Evolutionary conservation across 2,329 filamentous ascomycete genomes (phyloP).

Genomic region (Knufia petricola): DNA sequence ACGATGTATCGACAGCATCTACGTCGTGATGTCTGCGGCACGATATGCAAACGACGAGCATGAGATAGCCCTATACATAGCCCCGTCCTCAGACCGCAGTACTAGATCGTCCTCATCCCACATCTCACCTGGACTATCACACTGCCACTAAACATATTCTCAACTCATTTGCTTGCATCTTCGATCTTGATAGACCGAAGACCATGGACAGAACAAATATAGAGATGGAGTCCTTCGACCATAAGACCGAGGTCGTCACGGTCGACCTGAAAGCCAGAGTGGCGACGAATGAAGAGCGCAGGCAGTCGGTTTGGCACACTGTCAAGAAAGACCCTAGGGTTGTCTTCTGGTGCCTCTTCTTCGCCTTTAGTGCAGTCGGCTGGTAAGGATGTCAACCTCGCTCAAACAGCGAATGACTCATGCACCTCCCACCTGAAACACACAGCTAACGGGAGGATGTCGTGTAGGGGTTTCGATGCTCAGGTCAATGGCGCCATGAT

Average conservation of each 20-base stretch:
- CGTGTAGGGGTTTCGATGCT: conserved; percentile 46
- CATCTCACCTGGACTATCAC: neutral
- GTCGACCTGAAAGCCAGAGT: conserved; percentile 14
- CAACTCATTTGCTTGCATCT: too few species aligned
- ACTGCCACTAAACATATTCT: too few species aligned
- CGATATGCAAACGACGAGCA: neutral
- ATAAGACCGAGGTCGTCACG: neutral
- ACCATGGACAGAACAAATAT: neutral
- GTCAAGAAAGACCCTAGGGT: conserved; percentile 15
- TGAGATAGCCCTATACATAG: neutral
- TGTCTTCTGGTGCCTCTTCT: conserved; percentile 23
- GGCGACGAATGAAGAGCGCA: conserved; percentile 17
- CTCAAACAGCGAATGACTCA: neutral
- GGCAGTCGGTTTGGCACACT: conserved; percentile 16
- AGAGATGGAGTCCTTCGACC: neutral
- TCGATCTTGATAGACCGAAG: neutral
- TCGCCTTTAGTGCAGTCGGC: conserved; percentile 20
- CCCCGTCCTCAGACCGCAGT: neutral
- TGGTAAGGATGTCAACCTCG: conserved; percentile 14
- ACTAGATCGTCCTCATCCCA: neutral
- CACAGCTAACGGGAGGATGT: too few species aligned
- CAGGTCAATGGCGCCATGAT: conserved; percentile 56
- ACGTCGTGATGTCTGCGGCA: too few species aligned
- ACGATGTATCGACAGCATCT: too few species aligned
- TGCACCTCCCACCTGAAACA: too few species aligned